Base-by-base conservation (phyloP, 176 grass and related monocot genomes). In the Urochloa ruziziensis region DNA sequence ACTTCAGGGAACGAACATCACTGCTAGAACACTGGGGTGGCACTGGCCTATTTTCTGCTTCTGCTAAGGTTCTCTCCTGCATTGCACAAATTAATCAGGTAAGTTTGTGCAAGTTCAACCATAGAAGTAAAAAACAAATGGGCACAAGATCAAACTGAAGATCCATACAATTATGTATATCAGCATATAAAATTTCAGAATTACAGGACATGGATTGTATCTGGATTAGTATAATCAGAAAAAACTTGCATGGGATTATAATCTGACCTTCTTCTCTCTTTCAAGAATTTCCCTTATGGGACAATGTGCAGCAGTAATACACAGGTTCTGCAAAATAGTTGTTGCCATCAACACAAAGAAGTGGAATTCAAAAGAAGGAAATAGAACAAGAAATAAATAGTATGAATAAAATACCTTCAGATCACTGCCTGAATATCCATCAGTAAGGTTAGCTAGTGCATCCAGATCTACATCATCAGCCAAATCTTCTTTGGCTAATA, bases 401-500 rank as follows among this genome's bases (percentile, higher is more conserved):
- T 23, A 44, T 63, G 18, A 37, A 57, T 56, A 47, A n/a, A 62
- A 76, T 71, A 98, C 96, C 96, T 98, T 98, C 57, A 98, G 83
- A 82, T 98, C 96, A 76, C 96, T 98, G 82, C 96, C 96, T 53
- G 96, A 98, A 88, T 98, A 98, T 12, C 96, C 96, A 86, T 98
- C 96, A 1, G 93, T 95, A 73, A 98, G 86, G 67, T 57, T 95
- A 80, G 91, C 89, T 62, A 94, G 35, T 70, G 82, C 91, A 19
- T 98, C 93, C 74, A 94, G 77, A 83, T 98, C 91, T 62, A 92
- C 89, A 92, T 90, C 85, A 53, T 79, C 82, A 1, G 86, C 83
- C 66, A 98, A 91, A 65, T 95, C 93, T 88, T 98, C 96, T 88
- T 98, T 98, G 32, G 87, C 93, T 66, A 98, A 77, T 91, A 98